Conservation (phyloP, 2,329 filamentous ascomycete species). For the Cadophora sp. region DNA sequence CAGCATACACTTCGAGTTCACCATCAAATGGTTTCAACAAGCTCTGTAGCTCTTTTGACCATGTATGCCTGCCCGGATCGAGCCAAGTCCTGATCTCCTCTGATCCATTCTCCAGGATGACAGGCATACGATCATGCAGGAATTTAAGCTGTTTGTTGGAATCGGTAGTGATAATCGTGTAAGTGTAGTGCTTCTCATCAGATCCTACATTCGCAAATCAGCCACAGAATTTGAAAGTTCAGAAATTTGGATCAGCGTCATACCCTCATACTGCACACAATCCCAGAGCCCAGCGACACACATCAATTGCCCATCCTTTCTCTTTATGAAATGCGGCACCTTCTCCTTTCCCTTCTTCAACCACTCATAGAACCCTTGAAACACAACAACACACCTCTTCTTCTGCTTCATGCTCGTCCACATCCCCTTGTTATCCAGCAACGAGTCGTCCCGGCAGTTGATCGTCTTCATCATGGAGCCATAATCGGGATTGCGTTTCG, state of each 20-base stretch:
- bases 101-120: constrained; percentile 81
- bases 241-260: background rate
- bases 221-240: background rate
- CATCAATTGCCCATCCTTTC: constrained; percentile 80
- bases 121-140: constrained; percentile 94
- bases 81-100: constrained; percentile 77
- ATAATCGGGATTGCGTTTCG: constrained; percentile 81
- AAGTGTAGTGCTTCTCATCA: constrained; percentile 79
- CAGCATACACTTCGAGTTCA: constrained; percentile 83
- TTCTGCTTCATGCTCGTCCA: constrained; percentile 91
- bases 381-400: constrained; percentile 87
- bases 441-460: constrained; percentile 91
- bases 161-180: constrained; percentile 91
- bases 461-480: constrained; percentile 84
- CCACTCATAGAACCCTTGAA: constrained; percentile 97
- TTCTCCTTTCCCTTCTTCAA: constrained; percentile 83
- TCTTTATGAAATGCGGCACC: constrained; percentile 82
- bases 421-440: constrained; percentile 78
- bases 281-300: constrained; percentile 94
- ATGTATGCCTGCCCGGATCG: constrained; percentile 73
- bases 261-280: constrained; percentile 79
- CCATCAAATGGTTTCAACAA: constrained; percentile 81
- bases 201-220: constrained; percentile 50
- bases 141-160: constrained; percentile 85
- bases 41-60: constrained; percentile 79